These are phyloP conservation scores for Leucocoprinus birnbaumii DNA, from an alignment of 768 basidiomycete species.

Conservation along the genomic window DNA sequence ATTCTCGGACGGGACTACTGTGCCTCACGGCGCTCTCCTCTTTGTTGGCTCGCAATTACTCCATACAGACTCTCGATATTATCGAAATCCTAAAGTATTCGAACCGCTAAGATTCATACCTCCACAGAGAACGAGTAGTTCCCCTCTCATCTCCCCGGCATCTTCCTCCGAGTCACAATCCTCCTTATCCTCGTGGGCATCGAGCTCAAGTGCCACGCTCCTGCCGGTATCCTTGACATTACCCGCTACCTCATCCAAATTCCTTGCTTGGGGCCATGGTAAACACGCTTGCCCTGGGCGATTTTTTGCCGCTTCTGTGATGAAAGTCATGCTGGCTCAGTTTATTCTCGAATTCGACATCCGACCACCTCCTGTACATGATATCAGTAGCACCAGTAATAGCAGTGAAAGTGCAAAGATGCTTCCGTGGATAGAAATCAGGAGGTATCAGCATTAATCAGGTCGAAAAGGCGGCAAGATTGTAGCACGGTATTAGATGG, in stretches of 20 bases:
- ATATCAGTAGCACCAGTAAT: background rate
- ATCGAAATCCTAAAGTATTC: background rate
- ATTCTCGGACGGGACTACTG: constrained; percentile 10
- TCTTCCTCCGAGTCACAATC: background rate
- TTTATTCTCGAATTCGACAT: constrained; percentile 9
- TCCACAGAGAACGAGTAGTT: background rate
- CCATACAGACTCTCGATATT: background rate
- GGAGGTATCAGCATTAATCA: background rate
- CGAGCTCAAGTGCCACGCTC: background rate
- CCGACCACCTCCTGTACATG: background rate
- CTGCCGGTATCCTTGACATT: constrained; percentile 6
- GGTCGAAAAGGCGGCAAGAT: background rate
- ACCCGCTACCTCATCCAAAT: constrained; percentile 23
- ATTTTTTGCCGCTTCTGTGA: constrained; percentile 15
- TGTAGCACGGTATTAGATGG: no score
- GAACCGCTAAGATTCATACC: constrained; percentile 1
- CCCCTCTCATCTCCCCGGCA: background rate
- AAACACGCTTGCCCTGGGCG: constrained; percentile 28
- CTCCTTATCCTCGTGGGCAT: background rate
- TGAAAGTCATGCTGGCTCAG: constrained; percentile 15
- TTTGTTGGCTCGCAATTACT: constrained; percentile 9
- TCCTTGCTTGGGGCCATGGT: constrained; percentile 33
- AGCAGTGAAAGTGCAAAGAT: background rate
- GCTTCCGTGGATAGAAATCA: constrained; percentile 6
- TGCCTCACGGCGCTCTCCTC: constrained; percentile 1